These are phyloP conservation scores for Paecilomyces sp. DNA, from an alignment of 2,329 filamentous ascomycete genomes.

Conservation along the genomic window DNA sequence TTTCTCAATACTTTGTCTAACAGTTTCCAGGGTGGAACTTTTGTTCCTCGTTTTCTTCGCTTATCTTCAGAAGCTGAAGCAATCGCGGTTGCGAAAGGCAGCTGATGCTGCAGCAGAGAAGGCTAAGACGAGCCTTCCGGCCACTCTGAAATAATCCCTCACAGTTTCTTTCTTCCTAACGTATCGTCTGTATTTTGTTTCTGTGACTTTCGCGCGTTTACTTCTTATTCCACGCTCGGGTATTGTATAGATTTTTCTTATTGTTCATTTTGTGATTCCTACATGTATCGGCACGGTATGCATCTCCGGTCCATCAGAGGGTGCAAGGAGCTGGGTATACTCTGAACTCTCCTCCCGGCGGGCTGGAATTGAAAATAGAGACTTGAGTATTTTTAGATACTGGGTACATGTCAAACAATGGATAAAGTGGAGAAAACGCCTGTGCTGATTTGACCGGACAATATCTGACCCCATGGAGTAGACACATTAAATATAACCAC, in stretches of 20 bases:
- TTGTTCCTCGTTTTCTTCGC: slow-evolving; percentile 79
- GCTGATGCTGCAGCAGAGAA: slow-evolving; percentile 58
- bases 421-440: not conserved
- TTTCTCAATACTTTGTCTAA: slow-evolving; percentile 4
- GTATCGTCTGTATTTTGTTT: slow-evolving; percentile 6
- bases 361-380: not conserved
- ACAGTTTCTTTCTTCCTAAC: slow-evolving; percentile 2
- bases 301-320: not conserved
- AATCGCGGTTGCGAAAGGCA: slow-evolving; percentile 62
- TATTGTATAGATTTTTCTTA: slow-evolving; percentile 4
- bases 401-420: not conserved
- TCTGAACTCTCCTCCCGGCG: not conserved
- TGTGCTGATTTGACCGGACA: not conserved
- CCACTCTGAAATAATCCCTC: slow-evolving; percentile 38
- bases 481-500: no score
- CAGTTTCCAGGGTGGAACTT: slow-evolving; percentile 64
- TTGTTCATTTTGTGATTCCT: not conserved
- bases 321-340: not conserved
- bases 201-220: slow-evolving; percentile 1
- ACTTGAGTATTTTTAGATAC: not conserved
- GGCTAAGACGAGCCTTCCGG: slow-evolving; percentile 47
- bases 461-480: not conserved
- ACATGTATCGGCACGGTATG: not conserved
- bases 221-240: slow-evolving; percentile 9
- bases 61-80: slow-evolving; percentile 65